These are phyloP conservation scores for Teunomyces lycoperdinae DNA, from an alignment of 805 yeast genomes.

Conservation along the genomic window DNA sequence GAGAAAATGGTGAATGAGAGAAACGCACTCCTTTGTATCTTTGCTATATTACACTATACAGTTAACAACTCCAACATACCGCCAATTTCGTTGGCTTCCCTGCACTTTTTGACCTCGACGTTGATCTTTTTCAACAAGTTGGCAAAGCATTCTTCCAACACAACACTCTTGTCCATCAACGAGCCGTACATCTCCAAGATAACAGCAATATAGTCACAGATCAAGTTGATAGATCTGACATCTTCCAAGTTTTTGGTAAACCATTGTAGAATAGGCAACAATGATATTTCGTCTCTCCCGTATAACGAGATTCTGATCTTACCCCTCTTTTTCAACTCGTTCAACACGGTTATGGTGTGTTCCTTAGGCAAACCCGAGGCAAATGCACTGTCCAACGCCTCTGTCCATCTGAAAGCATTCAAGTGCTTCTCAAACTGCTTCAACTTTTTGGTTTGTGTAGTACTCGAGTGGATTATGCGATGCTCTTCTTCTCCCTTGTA, in stretches of 20 bases:
- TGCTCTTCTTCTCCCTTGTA: slow-evolving; percentile 89
- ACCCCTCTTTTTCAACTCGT: slow-evolving; percentile 85
- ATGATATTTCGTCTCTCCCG: slow-evolving; percentile 79
- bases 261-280: slow-evolving; percentile 89
- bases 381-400: slow-evolving; percentile 87
- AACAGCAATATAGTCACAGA: slow-evolving; percentile 67
- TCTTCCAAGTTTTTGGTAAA: slow-evolving; percentile 74
- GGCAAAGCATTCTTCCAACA: slow-evolving; percentile 68
- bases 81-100: slow-evolving; percentile 83
- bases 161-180: slow-evolving; percentile 70
- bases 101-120: slow-evolving; percentile 70
- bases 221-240: slow-evolving; percentile 60
- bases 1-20: slow-evolving; percentile 2
- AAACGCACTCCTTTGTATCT: neutral
- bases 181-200: slow-evolving; percentile 73
- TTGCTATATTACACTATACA: slow-evolving; percentile 23
- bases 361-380: slow-evolving; percentile 76
- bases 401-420: slow-evolving; percentile 87
- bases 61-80: slow-evolving; percentile 92
- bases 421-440: slow-evolving; percentile 80
- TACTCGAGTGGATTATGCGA: slow-evolving; percentile 58
- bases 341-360: slow-evolving; percentile 74
- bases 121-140: slow-evolving; percentile 60
- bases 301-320: slow-evolving; percentile 78
- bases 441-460: slow-evolving; percentile 56